phyloP scores from a whole-genome alignment of 176 grass and related monocot species.

The Dendrocalamus sinicus region DNA sequence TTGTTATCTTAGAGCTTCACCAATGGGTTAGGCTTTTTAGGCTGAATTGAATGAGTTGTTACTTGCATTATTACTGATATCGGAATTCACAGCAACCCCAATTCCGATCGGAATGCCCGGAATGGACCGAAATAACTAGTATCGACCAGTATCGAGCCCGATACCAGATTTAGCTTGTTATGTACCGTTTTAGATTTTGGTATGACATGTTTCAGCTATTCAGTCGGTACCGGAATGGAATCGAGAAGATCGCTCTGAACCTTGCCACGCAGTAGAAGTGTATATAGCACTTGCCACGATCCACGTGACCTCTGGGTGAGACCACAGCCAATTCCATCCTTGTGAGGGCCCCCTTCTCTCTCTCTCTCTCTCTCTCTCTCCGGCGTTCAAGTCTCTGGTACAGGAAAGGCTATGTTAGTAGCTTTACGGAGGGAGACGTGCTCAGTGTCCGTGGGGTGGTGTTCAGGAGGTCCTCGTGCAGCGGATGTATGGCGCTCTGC shows the following conservation, averaged over 20 bases:
- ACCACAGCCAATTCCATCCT: not conserved
- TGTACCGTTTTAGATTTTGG: no score
- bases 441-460: not conserved
- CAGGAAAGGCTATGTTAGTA: constrained; percentile 33
- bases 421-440: constrained; percentile 17
- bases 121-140: no score
- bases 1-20: no score
- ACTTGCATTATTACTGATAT: no score
- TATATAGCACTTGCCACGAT: not conserved
- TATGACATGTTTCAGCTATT: no score
- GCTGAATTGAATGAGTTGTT: no score
- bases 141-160: fast-evolving
- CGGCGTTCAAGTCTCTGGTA: not conserved
- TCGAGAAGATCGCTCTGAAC: not conserved
- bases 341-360: not conserved
- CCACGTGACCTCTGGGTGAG: constrained; percentile 23
- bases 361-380: not conserved
- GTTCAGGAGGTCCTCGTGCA: constrained; percentile 24
- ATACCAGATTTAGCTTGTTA: no score
- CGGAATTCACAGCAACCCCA: no score
- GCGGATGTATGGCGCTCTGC: not conserved
- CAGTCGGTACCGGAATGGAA: no score
- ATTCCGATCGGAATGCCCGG: no score
- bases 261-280: not conserved
- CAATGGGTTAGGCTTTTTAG: no score